Evolutionary conservation across 805 yeast genomes (phyloP), one percentile per base, ranked within the genome.

Genomic region (Candida namnaoensis): DNA sequence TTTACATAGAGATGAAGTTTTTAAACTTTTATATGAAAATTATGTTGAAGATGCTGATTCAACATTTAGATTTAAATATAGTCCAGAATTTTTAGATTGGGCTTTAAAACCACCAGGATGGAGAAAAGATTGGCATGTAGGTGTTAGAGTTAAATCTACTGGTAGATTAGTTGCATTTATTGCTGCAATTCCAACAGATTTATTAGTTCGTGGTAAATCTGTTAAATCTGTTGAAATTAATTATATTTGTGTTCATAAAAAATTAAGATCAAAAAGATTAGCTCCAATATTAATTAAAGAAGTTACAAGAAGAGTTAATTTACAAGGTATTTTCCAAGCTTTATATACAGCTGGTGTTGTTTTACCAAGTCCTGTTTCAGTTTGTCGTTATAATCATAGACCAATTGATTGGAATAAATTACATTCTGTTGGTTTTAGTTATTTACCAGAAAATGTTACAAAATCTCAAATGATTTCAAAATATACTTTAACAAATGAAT

Each of bases 41-140:
- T 93, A 93, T 57, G 96, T 93, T 15, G 99, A 93, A 63, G 99
- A 93, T 60, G 79, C 79, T 41, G 96, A 90, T 56, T 90, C 93
- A 36, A 78, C 88, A 2, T 88, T 93, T 67, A 74, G 99, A 56
- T 91, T 93, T 69, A 86, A 87, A 51, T 93, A 93, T 63, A 74
- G 88, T 0, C 76, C 79, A 28, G 82, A 77, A 28, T 91, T 93
- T 55, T 76, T 93, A 58, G 74, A 80, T 52, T 93, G 98, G 98
- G 95, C 96, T 1, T 69, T 93, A 51, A 82, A 83, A 48, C 86
- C 95, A 3, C 99, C 99, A 0, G 98, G 97, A 14, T 91, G 91
- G 85, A 70, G 71, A 38, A 67, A 71, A 42, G 91, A 90, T 12
- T 91, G 97, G 95, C 83, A 84, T 52, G 83, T 88, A 32, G 98